Conservation (phyloP, 2,329 filamentous ascomycete species). For the Talaromyces sp. region DNA sequence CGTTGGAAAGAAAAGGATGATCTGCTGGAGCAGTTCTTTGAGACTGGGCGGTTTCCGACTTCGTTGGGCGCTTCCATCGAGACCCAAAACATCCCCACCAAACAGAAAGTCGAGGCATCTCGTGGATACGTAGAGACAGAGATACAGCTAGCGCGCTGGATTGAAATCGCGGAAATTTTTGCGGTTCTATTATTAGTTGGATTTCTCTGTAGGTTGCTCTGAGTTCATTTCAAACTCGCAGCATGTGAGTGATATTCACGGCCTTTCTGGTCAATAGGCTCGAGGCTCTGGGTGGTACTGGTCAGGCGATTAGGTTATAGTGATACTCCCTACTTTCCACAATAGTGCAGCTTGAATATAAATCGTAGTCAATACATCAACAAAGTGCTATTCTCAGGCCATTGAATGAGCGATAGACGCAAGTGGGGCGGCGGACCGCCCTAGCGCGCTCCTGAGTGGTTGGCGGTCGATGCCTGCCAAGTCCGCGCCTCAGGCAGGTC, state of each 20-base stretch:
- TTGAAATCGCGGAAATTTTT: slow-evolving; percentile 42
- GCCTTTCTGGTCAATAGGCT: neutral
- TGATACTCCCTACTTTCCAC: neutral
- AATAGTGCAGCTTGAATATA: neutral
- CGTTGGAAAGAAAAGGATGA: slow-evolving; percentile 91
- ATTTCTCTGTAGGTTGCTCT: slow-evolving; percentile 2
- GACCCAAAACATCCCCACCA: slow-evolving; percentile 34
- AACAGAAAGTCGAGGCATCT: slow-evolving; percentile 28
- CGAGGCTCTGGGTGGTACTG: neutral
- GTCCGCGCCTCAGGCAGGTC: slow-evolving; percentile 7
- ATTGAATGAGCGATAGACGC: neutral
- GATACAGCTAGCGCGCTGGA: slow-evolving; percentile 40
- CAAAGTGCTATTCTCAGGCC: neutral
- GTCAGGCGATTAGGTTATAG: neutral
- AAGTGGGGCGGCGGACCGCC: neutral
- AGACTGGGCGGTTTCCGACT: slow-evolving; percentile 73
- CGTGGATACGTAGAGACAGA: slow-evolving; percentile 41
- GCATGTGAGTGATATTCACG: neutral
- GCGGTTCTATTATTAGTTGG: slow-evolving; percentile 30
- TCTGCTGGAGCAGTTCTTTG: slow-evolving; percentile 74
- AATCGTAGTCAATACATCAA: neutral
- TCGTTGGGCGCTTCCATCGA: slow-evolving; percentile 52
- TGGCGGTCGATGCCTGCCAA: neutral
- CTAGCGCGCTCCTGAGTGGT: neutral
- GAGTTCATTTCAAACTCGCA: neutral